Conservation (phyloP, 768 basidiomycete species). For the Amanita molliuscula region DNA sequence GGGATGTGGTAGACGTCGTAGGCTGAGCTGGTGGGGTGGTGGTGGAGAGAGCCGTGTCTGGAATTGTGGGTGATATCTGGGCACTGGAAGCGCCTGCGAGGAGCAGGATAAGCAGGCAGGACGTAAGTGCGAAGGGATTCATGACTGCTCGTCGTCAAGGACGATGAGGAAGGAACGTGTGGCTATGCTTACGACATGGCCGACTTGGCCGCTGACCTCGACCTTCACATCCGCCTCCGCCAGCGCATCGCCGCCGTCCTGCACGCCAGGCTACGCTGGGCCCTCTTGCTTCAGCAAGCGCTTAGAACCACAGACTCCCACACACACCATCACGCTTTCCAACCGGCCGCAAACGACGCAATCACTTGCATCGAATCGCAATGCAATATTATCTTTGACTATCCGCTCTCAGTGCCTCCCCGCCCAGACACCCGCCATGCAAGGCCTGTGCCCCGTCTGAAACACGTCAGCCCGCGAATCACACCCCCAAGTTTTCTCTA, state of each 20-base stretch:
- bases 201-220: slow-evolving; percentile 27
- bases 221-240: slow-evolving; percentile 36
- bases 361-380: slow-evolving; percentile 29
- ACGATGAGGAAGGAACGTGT: slow-evolving; percentile 1
- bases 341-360: slow-evolving; percentile 31
- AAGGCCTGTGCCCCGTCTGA: slow-evolving; percentile 18
- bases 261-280: slow-evolving; percentile 40
- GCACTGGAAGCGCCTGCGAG: slow-evolving; percentile 3
- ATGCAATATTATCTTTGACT: slow-evolving; percentile 25
- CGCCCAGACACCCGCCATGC: slow-evolving; percentile 11
- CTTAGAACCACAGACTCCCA: slow-evolving; percentile 8
- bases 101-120: slow-evolving; percentile 3
- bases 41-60: background rate
- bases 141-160: slow-evolving; percentile 6
- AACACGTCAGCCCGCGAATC: slow-evolving; percentile 11
- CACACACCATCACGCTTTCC: slow-evolving; percentile 18
- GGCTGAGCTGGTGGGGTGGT: background rate
- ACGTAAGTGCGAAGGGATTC: background rate
- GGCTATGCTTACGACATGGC: slow-evolving; percentile 10
- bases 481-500: slow-evolving; percentile 26
- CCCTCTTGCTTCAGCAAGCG: slow-evolving; percentile 28
- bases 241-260: slow-evolving; percentile 29
- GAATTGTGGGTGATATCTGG: background rate
- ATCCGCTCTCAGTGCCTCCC: slow-evolving; percentile 18
- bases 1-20: background rate